Conservation (phyloP, 257 asterid species). For the Thymus mandschuricus region DNA sequence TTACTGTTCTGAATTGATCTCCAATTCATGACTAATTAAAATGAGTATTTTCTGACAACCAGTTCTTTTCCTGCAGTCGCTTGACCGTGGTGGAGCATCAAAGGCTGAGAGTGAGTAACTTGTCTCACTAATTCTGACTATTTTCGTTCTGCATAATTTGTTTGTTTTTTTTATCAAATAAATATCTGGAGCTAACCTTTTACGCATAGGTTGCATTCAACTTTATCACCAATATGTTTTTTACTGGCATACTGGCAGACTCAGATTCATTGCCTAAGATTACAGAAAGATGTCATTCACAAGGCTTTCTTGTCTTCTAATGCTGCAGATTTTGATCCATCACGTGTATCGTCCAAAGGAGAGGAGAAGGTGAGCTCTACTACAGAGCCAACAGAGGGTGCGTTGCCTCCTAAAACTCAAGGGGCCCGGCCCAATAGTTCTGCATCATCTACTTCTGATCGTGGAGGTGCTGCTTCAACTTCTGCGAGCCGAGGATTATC, state of each 20-base stretch:
- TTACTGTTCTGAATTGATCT: conserved; percentile 27
- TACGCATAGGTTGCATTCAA: conserved; percentile 23
- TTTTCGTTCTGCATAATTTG: conserved; percentile 18
- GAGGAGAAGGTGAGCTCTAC: conserved; percentile 57
- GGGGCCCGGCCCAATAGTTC: conserved; percentile 64
- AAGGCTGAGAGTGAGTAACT: conserved; percentile 70
- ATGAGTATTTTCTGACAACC: conserved; percentile 10
- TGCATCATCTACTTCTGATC: conserved; percentile 68
- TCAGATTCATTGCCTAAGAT: conserved; percentile 37
- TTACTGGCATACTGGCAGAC: conserved; percentile 41
- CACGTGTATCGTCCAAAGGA: conserved; percentile 51
- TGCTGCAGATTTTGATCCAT: conserved; percentile 62
- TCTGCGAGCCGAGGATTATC: conserved; percentile 78
- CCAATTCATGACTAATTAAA: conserved; percentile 19
- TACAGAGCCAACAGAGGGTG: conserved; percentile 46
- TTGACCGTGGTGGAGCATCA: conserved; percentile 46
- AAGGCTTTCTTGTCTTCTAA: conserved; percentile 58
- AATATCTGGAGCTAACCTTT: background rate
- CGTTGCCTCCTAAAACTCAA: conserved; percentile 52
- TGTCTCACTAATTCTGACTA: conserved; percentile 32
- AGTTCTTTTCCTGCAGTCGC: conserved; percentile 47
- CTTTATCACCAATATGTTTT: conserved; percentile 15
- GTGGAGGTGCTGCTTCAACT: conserved; percentile 70
- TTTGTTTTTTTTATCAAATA: background rate
- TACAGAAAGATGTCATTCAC: conserved; percentile 51